phyloP scores from a whole-genome alignment of 2,329 filamentous ascomycete genomes.

The Hansfordia pulvinata region DNA sequence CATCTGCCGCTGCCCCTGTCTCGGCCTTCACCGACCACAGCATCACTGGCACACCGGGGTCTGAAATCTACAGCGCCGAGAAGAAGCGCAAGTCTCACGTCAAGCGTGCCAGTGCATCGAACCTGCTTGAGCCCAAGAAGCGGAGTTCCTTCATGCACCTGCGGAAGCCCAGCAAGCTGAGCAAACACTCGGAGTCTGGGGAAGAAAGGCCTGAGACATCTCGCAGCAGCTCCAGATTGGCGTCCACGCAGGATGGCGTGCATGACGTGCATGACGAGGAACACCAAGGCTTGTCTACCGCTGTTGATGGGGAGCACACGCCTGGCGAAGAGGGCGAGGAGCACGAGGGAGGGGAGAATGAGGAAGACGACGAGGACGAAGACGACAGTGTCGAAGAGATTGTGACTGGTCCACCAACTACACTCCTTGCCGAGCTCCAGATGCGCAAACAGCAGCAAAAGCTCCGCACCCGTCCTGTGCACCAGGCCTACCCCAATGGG shows the following conservation, averaged over 20 bases:
- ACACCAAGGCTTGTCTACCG: conserved; percentile 10
- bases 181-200: conserved; percentile 11
- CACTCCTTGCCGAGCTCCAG: conserved; percentile 82
- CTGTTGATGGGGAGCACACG: conserved; percentile 14
- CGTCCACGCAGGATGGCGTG: no score
- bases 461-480: conserved; percentile 57
- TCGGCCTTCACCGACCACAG: conserved; percentile 85
- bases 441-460: conserved; percentile 82
- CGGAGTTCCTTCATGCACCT: conserved; percentile 35
- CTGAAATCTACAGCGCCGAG: conserved; percentile 57
- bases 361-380: conserved; percentile 28
- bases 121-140: conserved; percentile 23
- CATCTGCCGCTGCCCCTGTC: conserved; percentile 76
- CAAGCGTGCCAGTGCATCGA: conserved; percentile 11
- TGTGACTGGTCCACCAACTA: conserved; percentile 67
- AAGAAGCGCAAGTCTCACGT: conserved; percentile 33
- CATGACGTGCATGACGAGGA: conserved; percentile 11
- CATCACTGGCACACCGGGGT: conserved; percentile 61
- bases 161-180: conserved; percentile 22
- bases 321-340: conserved; percentile 15
- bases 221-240: conserved; percentile 1
- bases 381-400: conserved; percentile 31
- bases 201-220: conserved; percentile 8
- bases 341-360: conserved; percentile 22
- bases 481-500: conserved; percentile 53